phyloP scores from a whole-genome alignment of 129 eudicot genomes.

The Tanacetum coccineum region DNA sequence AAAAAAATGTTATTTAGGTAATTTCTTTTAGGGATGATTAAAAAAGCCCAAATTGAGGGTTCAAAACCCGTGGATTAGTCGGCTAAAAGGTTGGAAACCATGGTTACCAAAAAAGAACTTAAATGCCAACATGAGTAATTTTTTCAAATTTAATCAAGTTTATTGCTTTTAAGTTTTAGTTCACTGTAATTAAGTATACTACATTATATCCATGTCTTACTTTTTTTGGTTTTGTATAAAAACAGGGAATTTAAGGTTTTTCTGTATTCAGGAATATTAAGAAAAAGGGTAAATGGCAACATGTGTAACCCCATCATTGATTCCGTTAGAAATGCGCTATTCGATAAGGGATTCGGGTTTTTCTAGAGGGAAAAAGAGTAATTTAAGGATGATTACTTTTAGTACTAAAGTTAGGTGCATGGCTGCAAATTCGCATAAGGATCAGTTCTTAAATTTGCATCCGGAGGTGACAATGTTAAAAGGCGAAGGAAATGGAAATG shows the following conservation, averaged over 20 bases:
- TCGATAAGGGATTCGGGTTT: slow-evolving; percentile 27
- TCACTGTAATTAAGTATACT: not conserved
- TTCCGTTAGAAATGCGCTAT: slow-evolving; percentile 47
- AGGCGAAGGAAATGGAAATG: slow-evolving; percentile 46
- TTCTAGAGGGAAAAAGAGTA: slow-evolving; percentile 38
- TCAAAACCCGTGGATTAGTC: no score
- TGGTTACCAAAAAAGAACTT: not conserved
- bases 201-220: slow-evolving; percentile 19
- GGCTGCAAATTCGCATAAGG: slow-evolving; percentile 51
- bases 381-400: slow-evolving; percentile 38
- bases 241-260: not conserved
- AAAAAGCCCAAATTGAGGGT: not conserved
- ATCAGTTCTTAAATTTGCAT: slow-evolving; percentile 57
- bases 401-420: slow-evolving; percentile 45
- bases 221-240: not conserved
- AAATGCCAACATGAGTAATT: slow-evolving; percentile 41
- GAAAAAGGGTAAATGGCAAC: slow-evolving; percentile 1
- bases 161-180: not conserved
- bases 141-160: not conserved
- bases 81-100: not conserved
- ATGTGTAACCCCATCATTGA: slow-evolving; percentile 42
- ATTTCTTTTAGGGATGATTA: not conserved
- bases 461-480: slow-evolving; percentile 72
- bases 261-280: not conserved
- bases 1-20: not conserved